phyloP scores from a whole-genome alignment of 1,284 basidiomycete species.

The Rhodotorula mucilaginosa region DNA sequence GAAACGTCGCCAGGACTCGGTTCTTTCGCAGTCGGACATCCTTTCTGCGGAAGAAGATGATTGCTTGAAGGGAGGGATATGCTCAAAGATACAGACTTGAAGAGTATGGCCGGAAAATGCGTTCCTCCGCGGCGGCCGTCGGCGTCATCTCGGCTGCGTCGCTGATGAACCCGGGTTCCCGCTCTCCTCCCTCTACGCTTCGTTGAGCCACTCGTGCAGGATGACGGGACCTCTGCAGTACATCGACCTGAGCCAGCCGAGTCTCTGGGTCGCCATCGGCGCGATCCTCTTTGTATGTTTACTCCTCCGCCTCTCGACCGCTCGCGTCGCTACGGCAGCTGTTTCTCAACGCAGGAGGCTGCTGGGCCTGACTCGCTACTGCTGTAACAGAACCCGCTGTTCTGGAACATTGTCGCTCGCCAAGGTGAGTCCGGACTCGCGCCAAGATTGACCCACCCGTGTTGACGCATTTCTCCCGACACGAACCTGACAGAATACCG shows the following conservation, averaged over 20 bases:
- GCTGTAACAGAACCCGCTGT: conserved; percentile 72
- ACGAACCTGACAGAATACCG: conserved; percentile 64
- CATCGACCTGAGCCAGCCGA: conserved; percentile 64
- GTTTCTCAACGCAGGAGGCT: neutral
- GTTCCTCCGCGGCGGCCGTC: too few species aligned
- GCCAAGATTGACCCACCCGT: too few species aligned
- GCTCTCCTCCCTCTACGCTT: too few species aligned
- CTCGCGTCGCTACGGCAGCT: neutral
- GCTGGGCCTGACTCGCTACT: neutral
- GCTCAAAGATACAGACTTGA: too few species aligned
- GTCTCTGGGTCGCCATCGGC: conserved; percentile 63
- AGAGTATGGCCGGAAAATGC: too few species aligned
- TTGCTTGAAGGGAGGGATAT: too few species aligned
- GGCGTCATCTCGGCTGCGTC: too few species aligned
- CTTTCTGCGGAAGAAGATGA: too few species aligned
- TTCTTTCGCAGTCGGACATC: too few species aligned
- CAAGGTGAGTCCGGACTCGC: conserved; percentile 64
- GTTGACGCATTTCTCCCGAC: neutral
- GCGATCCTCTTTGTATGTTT: conserved; percentile 46
- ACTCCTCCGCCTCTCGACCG: neutral
- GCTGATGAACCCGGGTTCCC: neutral
- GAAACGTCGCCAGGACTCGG: too few species aligned
- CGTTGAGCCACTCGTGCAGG: neutral
- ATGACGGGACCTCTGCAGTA: conserved; percentile 2
- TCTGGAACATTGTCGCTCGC: conserved; percentile 92